Evolutionary conservation across 1,139 yeast genomes (phyloP), one percentile per base, ranked within the genome.

Genomic region (Scheffersomyces cryptocercus): DNA sequence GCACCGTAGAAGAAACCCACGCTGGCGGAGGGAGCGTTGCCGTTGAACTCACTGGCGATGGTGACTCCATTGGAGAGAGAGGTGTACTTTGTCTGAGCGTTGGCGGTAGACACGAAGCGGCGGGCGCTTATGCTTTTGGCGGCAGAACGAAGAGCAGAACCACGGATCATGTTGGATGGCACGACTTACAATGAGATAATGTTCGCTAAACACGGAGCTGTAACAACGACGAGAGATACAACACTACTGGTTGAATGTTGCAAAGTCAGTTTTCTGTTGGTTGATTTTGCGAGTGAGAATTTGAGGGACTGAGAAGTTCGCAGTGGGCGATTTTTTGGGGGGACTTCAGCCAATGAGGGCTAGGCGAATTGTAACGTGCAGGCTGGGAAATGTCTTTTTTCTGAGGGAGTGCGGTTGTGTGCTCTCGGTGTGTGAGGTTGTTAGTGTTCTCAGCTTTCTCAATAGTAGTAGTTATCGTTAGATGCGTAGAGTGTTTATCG

Each of bases 1-100:
- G 89, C 87, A 51, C 85, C 85, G 59, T 77, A 70, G 65, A 77
- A 86, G 45, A 85, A 67, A 65, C 93, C 93, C 52, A 85, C 74
- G 33, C 88, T 73, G 35, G 88, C 73, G 29, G 82, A 64, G 45
- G 74, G 61, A 48, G 86, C 81, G 48, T 66, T 58, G 38, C 84
- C 77, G 65, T 83, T 78, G 54, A 75, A 53, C 67, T 84, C 88
- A 42, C 88, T 75, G 48, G 89, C 89, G 54, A 86, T 77, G 49
- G 87, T 81, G 47, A 85, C 71, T 53, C 93, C 95, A 63, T 84
- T 85, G 52, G 84, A 69, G 55, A 86, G 73, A 47, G 86, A 82
- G 55, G 93, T 84, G 68, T 81, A 79, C 65, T 82, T 77, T 53
- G 89, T 80, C 63, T 75, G 77, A 48, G 80, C 65, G 58, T 77